phyloP scores from a whole-genome alignment of 1,284 basidiomycete species.

The Ceratobasidium sp. region DNA sequence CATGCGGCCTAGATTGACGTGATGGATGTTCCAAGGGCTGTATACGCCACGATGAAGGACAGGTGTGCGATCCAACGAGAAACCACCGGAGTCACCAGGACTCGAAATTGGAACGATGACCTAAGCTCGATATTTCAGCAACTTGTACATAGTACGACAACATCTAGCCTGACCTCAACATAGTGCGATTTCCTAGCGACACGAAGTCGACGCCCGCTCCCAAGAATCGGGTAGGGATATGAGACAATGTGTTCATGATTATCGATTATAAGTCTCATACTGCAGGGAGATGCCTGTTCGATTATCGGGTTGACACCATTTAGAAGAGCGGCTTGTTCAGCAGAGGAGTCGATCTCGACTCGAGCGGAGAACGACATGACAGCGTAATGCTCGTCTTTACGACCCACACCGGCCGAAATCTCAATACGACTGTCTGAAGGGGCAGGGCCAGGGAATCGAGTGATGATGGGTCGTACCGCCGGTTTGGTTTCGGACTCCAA shows the following conservation, averaged over 20 bases:
- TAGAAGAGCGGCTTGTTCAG: neutral
- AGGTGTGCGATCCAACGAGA: neutral
- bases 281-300: conserved; percentile 18
- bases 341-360: neutral
- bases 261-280: conserved; percentile 4
- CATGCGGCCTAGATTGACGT: conserved; percentile 6
- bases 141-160: neutral
- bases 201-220: neutral
- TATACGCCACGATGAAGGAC: neutral
- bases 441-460: neutral
- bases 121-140: neutral
- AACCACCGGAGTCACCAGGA: conserved; percentile 12
- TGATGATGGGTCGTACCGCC: neutral
- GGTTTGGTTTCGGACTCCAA: neutral
- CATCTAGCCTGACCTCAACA: conserved; percentile 10
- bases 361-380: conserved; percentile 10
- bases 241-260: neutral
- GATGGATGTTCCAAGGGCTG: conserved; percentile 24
- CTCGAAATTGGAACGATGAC: conserved; percentile 10
- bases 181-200: conserved; percentile 40
- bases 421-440: neutral
- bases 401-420: neutral
- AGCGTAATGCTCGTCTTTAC: too few relatives aligned
- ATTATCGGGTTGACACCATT: neutral
- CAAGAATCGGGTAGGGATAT: conserved; percentile 32